phyloP scores from a whole-genome alignment of 345 rosid species.

The Brassica cretica region DNA sequence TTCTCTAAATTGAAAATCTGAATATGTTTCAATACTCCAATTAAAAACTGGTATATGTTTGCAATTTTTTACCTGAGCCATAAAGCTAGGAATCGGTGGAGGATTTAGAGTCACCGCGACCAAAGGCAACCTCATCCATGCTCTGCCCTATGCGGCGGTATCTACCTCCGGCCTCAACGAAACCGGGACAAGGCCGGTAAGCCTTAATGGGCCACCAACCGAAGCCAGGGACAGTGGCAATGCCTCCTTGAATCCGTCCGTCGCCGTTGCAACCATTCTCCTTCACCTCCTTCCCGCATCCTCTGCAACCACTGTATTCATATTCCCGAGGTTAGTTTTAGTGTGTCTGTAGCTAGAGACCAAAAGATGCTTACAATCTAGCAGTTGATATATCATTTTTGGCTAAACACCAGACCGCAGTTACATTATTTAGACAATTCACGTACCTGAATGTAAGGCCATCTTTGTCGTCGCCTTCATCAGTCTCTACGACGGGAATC shows the following conservation, averaged over 20 bases:
- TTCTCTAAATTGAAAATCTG: not conserved
- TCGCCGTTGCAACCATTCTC: conserved; percentile 93
- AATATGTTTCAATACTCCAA: not conserved
- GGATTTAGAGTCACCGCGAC: conserved; percentile 44
- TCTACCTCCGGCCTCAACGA: conserved; percentile 81
- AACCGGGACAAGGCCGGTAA: conserved; percentile 89
- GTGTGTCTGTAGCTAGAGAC: not conserved
- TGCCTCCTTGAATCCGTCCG: conserved; percentile 97
- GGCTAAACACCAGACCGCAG: not conserved
- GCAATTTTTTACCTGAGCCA: conserved; percentile 1
- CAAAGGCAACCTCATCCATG: conserved; percentile 90
- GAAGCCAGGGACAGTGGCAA: conserved; percentile 88
- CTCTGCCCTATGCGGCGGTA: conserved; percentile 78
- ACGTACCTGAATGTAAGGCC: conserved; percentile 48
- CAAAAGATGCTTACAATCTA: not conserved
- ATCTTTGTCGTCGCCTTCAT: conserved; percentile 24
- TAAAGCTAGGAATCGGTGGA: conserved; percentile 4
- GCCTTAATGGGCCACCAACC: conserved; percentile 99
- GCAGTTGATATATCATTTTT: not conserved
- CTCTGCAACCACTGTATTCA: conserved; percentile 66
- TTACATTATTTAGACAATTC: not conserved
- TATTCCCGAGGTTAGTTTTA: not conserved
- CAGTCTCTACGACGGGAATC: conserved; percentile 44
- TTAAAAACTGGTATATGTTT: not conserved
- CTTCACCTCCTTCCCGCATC: conserved; percentile 73